Evolutionary conservation across 129 eudicot species (phyloP), one percentile per base, ranked within the genome.

Genomic region (Centrapalus pauciflorus): DNA sequence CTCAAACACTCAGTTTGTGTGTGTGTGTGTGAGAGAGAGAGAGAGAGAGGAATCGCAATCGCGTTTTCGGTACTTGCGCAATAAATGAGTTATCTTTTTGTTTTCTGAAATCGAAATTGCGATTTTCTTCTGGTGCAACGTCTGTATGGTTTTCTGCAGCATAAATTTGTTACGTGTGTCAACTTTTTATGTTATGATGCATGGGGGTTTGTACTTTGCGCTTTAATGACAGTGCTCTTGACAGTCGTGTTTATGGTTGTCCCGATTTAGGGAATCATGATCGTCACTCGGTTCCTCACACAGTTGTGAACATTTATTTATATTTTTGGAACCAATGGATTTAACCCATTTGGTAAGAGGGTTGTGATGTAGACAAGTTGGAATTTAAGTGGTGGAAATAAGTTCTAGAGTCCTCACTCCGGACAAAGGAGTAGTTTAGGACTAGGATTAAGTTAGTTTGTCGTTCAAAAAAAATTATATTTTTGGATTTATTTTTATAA

Each of bases 71-170:
- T 46, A 37, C 5, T 54, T n/a, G n/a, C 0, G 77, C 29, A 43
- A 56, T 74, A 50, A 69, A 63, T 80, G 72, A 26, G 4, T 37
- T n/a, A n/a, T n/a, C n/a, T n/a, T n/a, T n/a, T 59, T 66, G 19
- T 9, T 7, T 19, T 6, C n/a, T 21, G 54, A 11, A 61, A 65
- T 7, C 20, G 27, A 16, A 13, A 32, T 11, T 37, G 30, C 25
- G 46, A 70, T 0, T 32, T 28, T n/a, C n/a, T 62, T 61, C 10
- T 40, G 43, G 57, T 62, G 66, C 20, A 27, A 57, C 17, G 20
- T 66, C 64, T 20, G 72, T 64, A 29, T 17, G 32, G 27, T n/a
- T 75, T 46, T 59, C 32, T 24, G 11, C 51, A 7, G 11, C 51
- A 7, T 66, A 48, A 61, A 26, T 52, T 19, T 4, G 30, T 37